A percentile compares a stretch with the other conserved stretches of the same genome.
Evolutionary conservation across 1,284 basidiomycete genomes (phyloP).

Genomic region (Coniferiporia weirii): DNA sequence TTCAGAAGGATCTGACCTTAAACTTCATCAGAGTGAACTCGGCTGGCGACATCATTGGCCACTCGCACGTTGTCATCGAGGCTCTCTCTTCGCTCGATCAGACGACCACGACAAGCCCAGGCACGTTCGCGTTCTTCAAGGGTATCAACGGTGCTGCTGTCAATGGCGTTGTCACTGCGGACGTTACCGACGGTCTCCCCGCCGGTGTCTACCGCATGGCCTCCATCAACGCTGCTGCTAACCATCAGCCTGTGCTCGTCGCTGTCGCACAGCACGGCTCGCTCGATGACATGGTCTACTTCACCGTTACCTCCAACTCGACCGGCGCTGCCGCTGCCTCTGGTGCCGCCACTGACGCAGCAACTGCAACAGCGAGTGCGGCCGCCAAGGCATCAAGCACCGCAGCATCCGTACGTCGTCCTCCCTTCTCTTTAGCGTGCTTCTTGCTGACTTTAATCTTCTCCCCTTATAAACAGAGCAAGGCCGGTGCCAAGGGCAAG

Average conservation of each 20-base stretch:
- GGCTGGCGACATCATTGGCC: constrained; percentile 50
- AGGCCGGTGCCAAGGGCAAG: constrained; percentile 12
- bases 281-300: constrained; percentile 54
- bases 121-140: constrained; percentile 65
- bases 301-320: constrained; percentile 28
- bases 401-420: constrained; percentile 4
- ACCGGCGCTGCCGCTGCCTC: constrained; percentile 11
- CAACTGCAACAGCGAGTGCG: constrained; percentile 20
- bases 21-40: constrained; percentile 32
- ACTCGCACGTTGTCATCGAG: constrained; percentile 64
- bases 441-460: too few species aligned
- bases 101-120: constrained; percentile 50
- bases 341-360: constrained; percentile 14
- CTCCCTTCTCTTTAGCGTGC: constrained; percentile 9
- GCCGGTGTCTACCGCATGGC: constrained; percentile 57
- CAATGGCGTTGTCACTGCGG: constrained; percentile 46
- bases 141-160: constrained; percentile 46
- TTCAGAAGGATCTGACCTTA: background rate
- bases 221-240: constrained; percentile 53
- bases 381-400: constrained; percentile 17
- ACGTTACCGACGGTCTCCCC: constrained; percentile 51
- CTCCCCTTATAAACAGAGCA: background rate
- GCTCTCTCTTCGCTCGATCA: constrained; percentile 40
- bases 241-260: constrained; percentile 63
- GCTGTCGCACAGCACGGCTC: constrained; percentile 58